Percentiles rank a stretch among this genome's conserved stretches.
phyloP scores from a whole-genome alignment of 2,329 filamentous ascomycete genomes.

The Pyrenochaeta sp. region DNA sequence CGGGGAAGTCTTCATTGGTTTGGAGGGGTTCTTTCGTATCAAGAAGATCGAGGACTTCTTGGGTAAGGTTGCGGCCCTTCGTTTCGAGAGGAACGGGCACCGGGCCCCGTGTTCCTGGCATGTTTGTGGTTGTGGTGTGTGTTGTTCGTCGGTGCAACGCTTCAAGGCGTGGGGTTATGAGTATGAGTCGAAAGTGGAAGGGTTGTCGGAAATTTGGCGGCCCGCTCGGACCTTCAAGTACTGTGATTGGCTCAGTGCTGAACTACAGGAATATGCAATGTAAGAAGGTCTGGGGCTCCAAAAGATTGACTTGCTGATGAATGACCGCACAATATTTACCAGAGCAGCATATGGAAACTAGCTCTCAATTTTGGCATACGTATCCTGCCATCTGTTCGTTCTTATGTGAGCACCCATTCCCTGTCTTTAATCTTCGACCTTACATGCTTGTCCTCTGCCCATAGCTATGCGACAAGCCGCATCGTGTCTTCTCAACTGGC shows the following conservation, averaged over 20 bases:
- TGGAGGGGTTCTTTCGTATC: conserved; percentile 59
- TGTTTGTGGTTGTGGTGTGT: conserved; percentile 34
- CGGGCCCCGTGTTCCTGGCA: conserved; percentile 58
- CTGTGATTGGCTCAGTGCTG: conserved; percentile 21
- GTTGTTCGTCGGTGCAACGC: conserved; percentile 16
- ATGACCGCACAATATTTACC: too few species aligned
- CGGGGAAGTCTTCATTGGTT: conserved; percentile 60
- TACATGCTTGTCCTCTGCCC: too few species aligned
- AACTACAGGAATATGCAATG: too few species aligned
- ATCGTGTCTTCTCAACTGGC: too few species aligned
- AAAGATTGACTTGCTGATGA: too few species aligned
- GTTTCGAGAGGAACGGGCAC: conserved; percentile 55
- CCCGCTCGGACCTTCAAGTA: conserved; percentile 27
- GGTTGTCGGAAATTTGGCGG: conserved; percentile 29
- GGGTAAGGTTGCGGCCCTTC: conserved; percentile 65
- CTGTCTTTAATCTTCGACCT: too few species aligned
- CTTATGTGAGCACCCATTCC: too few species aligned
- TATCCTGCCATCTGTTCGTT: too few species aligned
- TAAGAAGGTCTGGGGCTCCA: too few species aligned
- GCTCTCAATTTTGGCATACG: too few species aligned
- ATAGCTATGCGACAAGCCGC: too few species aligned
- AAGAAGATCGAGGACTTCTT: conserved; percentile 81
- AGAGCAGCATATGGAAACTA: too few species aligned
- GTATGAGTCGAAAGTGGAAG: conserved; percentile 38
- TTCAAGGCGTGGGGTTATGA: conserved; percentile 31